Conservation (phyloP, 805 yeast species). For the Hanseniaspora jakobsenii region DNA sequence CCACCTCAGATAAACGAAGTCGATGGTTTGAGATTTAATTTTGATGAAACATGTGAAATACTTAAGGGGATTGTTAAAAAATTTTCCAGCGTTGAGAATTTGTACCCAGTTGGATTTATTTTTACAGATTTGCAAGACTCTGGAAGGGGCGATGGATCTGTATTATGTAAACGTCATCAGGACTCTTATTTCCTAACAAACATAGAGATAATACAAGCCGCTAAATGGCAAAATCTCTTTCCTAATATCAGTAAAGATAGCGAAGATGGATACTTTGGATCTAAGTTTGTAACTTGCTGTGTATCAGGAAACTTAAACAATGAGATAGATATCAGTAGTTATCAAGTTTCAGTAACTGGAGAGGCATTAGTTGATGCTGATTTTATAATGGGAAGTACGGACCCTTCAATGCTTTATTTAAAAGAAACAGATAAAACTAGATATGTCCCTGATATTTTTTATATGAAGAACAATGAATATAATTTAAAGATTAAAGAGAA, state of each 20-base stretch:
- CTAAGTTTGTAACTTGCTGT: conserved; percentile 88
- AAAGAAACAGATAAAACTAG: conserved; percentile 59
- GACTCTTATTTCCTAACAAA: conserved; percentile 83
- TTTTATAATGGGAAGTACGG: conserved; percentile 74
- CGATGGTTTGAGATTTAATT: conserved; percentile 65
- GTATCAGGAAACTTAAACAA: conserved; percentile 79
- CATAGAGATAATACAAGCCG: conserved; percentile 76
- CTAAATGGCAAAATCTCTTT: conserved; percentile 54
- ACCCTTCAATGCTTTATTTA: conserved; percentile 75
- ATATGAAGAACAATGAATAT: conserved; percentile 75
- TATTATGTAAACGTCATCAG: conserved; percentile 82
- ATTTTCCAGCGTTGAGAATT: conserved; percentile 47
- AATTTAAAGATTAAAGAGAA: conserved; percentile 74
- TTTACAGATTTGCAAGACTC: conserved; percentile 86
- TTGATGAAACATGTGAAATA: conserved; percentile 37
- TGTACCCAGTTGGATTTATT: conserved; percentile 65
- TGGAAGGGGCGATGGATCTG: conserved; percentile 78
- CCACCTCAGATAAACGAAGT: conserved; percentile 78
- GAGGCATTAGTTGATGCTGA: conserved; percentile 83
- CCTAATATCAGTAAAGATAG: conserved; percentile 57
- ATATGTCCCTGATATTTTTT: conserved; percentile 91
- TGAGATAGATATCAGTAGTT: conserved; percentile 80
- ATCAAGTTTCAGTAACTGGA: conserved; percentile 79
- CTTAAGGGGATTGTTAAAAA: conserved; percentile 31
- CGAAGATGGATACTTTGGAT: conserved; percentile 55